These are phyloP conservation scores for Hibiscus trionum DNA, from an alignment of 345 rosid genomes.

Conservation along the genomic window DNA sequence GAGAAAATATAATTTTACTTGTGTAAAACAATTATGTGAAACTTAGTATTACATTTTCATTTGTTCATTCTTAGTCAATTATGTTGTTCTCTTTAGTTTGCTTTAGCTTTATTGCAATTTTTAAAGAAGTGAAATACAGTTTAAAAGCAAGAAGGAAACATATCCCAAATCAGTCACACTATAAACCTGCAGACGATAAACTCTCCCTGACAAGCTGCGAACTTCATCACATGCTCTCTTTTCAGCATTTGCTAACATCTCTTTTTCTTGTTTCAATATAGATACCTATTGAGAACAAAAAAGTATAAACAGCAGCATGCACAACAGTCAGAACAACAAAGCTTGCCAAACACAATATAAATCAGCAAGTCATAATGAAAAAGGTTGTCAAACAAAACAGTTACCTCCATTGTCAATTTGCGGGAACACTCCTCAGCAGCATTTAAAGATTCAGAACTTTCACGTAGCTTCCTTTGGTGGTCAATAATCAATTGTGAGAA, in stretches of 20 bases:
- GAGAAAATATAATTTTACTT: not conserved
- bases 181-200: conserved; percentile 73
- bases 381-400: not conserved
- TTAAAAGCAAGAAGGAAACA: not conserved
- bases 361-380: conserved; percentile 4
- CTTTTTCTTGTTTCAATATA: conserved; percentile 71
- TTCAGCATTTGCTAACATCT: conserved; percentile 73
- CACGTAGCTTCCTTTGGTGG: conserved; percentile 73
- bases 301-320: conserved; percentile 14
- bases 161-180: conserved; percentile 4
- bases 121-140: not conserved
- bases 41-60: not conserved
- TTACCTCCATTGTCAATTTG: conserved; percentile 82
- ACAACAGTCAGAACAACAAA: not conserved
- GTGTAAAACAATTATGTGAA: not conserved
- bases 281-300: conserved; percentile 44
- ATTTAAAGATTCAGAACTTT: conserved; percentile 60
- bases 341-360: not conserved
- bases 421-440: conserved; percentile 71
- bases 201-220: conserved; percentile 68
- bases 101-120: not conserved
- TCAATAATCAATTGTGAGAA: conserved; percentile 73
- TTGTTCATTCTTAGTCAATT: not conserved
- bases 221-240: conserved; percentile 89
- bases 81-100: not conserved